These are phyloP conservation scores for Phycomyces nitens DNA, from an alignment of 192 early-diverging fungal genomes.

Conservation along the genomic window DNA sequence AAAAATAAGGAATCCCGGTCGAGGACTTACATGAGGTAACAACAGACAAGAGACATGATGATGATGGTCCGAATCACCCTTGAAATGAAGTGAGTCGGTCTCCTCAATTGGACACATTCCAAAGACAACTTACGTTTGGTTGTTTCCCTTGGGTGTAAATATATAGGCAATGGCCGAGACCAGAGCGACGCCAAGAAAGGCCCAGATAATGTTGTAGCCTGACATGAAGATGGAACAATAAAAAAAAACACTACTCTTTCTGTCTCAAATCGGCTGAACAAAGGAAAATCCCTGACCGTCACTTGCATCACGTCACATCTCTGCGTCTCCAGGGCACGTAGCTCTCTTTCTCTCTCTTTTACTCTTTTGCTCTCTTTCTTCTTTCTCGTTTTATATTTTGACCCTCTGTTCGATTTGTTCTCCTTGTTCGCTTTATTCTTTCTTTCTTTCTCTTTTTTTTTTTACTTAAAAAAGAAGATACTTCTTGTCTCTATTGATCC, in stretches of 20 bases:
- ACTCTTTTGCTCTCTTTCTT: background rate
- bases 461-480: too few species aligned
- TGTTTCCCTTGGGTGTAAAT: slow-evolving; percentile 50
- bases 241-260: background rate
- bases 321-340: background rate
- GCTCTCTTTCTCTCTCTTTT: background rate
- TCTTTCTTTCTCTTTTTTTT: too few species aligned
- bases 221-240: slow-evolving; percentile 34
- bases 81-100: slow-evolving; percentile 3
- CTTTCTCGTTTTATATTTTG: background rate
- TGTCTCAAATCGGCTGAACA: too few species aligned
- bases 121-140: slow-evolving; percentile 57
- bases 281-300: background rate
- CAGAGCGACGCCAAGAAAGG: slow-evolving; percentile 43
- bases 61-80: slow-evolving; percentile 57
- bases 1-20: background rate
- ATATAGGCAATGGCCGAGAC: slow-evolving; percentile 48
- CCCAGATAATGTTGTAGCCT: slow-evolving; percentile 52
- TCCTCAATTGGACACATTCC: background rate
- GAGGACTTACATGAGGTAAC: slow-evolving; percentile 59
- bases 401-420: too few species aligned
- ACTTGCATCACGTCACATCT: background rate
- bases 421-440: too few species aligned
- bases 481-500: too few species aligned
- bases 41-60: slow-evolving; percentile 54